Evolutionary conservation across 2,329 filamentous ascomycete genomes (phyloP), one percentile per base, ranked within the genome.

Genomic region (Raffaelea ambrosiae): DNA sequence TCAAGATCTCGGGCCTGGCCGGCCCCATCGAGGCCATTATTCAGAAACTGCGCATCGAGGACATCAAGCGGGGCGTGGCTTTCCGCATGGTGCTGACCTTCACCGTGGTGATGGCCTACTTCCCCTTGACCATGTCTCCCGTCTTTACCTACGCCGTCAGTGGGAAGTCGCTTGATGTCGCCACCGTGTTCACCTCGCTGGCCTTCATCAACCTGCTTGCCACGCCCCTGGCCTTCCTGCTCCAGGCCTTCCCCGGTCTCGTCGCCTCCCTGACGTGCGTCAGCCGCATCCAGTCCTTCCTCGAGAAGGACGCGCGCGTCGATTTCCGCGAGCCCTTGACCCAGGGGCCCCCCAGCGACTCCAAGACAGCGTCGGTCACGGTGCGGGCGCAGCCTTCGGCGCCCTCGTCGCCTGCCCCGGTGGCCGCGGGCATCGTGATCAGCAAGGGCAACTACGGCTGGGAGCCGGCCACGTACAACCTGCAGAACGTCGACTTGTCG

Each of bases 1-100:
- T 70, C 18, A 67, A 65, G 47, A 64, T 70, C 41, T 61, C 61
- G 1, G 67, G 66, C 2, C 55, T 71, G 11, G 48, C 62, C 5
- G 54, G 44, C 16, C 50, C 59, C 4, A 50, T 68, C 2, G 55
- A 57, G 19, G 48, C 53, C 3, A 51, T 61, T 3, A 56, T 70
- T 3, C 64, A 69, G 46, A 50, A 48, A 1, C 49, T 67, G 20
- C 61, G 68, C 5, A 46, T 61, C 2, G 52, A 61, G 3, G 67
- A 70, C 50, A 51, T 70, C 0, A 45, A 21, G 1, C 47, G 54
- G 3, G 62, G 55, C 51, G 49, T 55, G 1, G 52, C 55, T 18
- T 68, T 62, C 50, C 60, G 62, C 26, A 16, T 53, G 31, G 45
- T 66, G 18, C 23, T 59, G 1, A 51, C 60, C 9, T n/a, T 56